Conservation (phyloP, 1,139 yeast species). For the Candida sp. region DNA sequence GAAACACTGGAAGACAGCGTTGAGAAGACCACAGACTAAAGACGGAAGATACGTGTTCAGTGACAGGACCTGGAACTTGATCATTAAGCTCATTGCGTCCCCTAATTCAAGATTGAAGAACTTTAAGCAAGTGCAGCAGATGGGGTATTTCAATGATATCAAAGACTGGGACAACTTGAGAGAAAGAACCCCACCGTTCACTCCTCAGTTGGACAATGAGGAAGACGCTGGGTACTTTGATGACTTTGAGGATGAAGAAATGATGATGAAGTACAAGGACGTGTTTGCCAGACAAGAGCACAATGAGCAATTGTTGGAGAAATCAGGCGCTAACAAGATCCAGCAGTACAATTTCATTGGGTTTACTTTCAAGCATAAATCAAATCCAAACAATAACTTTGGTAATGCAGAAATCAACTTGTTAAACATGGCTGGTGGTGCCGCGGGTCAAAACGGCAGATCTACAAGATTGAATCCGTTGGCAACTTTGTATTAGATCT, state of each 20-base stretch:
- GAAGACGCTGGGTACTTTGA: slow-evolving; percentile 99
- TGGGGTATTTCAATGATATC: slow-evolving; percentile 83
- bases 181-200: slow-evolving; percentile 84
- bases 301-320: slow-evolving; percentile 80
- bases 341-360: slow-evolving; percentile 78
- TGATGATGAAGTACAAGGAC: slow-evolving; percentile 98
- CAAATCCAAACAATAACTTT: slow-evolving; percentile 61
- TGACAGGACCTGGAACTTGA: slow-evolving; percentile 95
- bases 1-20: slow-evolving; percentile 89
- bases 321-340: slow-evolving; percentile 41
- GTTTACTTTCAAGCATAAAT: slow-evolving; percentile 92
- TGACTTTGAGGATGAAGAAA: slow-evolving; percentile 95
- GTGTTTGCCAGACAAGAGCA: slow-evolving; percentile 91
- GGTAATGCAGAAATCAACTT: slow-evolving; percentile 45
- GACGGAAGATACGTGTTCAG: slow-evolving; percentile 93
- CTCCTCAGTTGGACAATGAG: slow-evolving; percentile 95
- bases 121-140: slow-evolving; percentile 79
- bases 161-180: slow-evolving; percentile 73
- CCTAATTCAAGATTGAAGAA: slow-evolving; percentile 77
- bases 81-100: slow-evolving; percentile 77
- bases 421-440: slow-evolving; percentile 25
- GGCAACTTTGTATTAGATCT: slow-evolving; percentile 45
- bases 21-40: slow-evolving; percentile 89
- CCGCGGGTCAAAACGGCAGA: slow-evolving; percentile 20
- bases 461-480: slow-evolving; percentile 41